Percentiles rank a stretch among this genome's conserved stretches.
Evolutionary conservation across 1,139 yeast genomes (phyloP).

Genomic region (Pichia sp.): DNA sequence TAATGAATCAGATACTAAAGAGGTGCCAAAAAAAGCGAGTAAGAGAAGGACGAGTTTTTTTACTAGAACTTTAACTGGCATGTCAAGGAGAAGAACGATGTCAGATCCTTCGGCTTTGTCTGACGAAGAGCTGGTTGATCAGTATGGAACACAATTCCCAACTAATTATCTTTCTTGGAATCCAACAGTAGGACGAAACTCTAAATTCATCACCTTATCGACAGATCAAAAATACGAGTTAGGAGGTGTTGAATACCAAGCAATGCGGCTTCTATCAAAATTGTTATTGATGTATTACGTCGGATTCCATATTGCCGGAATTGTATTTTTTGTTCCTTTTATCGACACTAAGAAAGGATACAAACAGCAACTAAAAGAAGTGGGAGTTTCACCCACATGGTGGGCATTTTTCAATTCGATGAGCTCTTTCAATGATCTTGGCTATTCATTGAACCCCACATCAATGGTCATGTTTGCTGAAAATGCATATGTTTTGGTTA

Average conservation of each 20-base stretch:
- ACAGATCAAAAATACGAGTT: conserved; percentile 86
- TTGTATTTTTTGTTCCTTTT: conserved; percentile 65
- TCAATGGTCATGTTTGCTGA: conserved; percentile 66
- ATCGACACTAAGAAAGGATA: conserved; percentile 45
- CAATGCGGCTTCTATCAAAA: conserved; percentile 70
- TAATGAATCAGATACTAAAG: neutral
- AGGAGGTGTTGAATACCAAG: conserved; percentile 96
- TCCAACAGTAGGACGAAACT: conserved; percentile 93
- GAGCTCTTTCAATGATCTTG: conserved; percentile 80
- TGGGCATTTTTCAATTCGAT: conserved; percentile 86
- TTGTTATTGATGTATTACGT: conserved; percentile 65
- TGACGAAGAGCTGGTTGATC: conserved; percentile 28
- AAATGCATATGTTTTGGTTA: conserved; percentile 61
- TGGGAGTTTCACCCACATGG: conserved; percentile 76
- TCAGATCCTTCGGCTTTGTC: conserved; percentile 20
- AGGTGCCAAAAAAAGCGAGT: neutral
- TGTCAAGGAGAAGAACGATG: conserved; percentile 14
- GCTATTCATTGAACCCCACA: conserved; percentile 72
- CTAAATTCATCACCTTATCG: conserved; percentile 78
- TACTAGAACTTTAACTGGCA: conserved; percentile 26
- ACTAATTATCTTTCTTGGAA: conserved; percentile 72
- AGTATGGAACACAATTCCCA: conserved; percentile 19
- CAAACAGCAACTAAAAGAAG: conserved; percentile 39
- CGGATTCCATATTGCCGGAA: conserved; percentile 66
- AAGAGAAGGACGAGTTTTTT: conserved; percentile 27